phyloP scores from a whole-genome alignment of 805 yeast species.

The Lachancea waltii region DNA sequence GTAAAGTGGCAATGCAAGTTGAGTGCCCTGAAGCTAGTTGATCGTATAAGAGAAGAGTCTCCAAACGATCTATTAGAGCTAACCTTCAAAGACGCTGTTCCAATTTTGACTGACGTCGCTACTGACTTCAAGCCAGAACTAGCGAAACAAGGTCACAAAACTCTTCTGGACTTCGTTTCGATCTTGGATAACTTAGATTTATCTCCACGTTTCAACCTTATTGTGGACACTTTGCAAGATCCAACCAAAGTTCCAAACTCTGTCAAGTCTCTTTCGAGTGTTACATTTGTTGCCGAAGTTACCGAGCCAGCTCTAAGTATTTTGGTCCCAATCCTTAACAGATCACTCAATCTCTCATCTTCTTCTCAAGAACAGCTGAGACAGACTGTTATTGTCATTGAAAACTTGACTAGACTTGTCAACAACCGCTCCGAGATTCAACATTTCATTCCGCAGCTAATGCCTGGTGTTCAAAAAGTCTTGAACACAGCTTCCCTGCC shows the following conservation, averaged over 20 bases:
- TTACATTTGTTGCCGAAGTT: conserved; percentile 96
- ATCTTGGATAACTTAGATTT: conserved; percentile 90
- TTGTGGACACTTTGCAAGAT: conserved; percentile 83
- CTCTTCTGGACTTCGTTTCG: conserved; percentile 64
- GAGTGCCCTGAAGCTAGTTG: conserved; percentile 69
- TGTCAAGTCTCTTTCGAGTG: conserved; percentile 82
- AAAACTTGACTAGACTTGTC: conserved; percentile 90
- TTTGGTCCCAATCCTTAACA: conserved; percentile 85
- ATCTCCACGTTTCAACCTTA: conserved; percentile 74
- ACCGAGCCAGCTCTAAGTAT: conserved; percentile 91
- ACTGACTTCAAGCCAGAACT: conserved; percentile 97
- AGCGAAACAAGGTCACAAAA: conserved; percentile 73
- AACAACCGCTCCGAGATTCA: conserved; percentile 91
- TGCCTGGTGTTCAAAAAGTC: conserved; percentile 90
- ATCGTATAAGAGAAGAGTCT: conserved; percentile 66
- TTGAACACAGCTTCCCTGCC: conserved; percentile 88
- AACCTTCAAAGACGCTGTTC: conserved; percentile 71
- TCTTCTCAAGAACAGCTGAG: conserved; percentile 94
- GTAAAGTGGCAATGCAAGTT: conserved; percentile 92
- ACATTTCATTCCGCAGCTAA: conserved; percentile 71
- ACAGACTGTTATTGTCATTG: conserved; percentile 93
- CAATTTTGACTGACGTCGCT: conserved; percentile 79
- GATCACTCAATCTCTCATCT: conserved; percentile 74
- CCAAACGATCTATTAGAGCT: conserved; percentile 82
- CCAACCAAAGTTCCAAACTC: conserved; percentile 86